phyloP scores from a whole-genome alignment of 495 filamentous ascomycete genomes.

The Penicillium cataractarum region DNA sequence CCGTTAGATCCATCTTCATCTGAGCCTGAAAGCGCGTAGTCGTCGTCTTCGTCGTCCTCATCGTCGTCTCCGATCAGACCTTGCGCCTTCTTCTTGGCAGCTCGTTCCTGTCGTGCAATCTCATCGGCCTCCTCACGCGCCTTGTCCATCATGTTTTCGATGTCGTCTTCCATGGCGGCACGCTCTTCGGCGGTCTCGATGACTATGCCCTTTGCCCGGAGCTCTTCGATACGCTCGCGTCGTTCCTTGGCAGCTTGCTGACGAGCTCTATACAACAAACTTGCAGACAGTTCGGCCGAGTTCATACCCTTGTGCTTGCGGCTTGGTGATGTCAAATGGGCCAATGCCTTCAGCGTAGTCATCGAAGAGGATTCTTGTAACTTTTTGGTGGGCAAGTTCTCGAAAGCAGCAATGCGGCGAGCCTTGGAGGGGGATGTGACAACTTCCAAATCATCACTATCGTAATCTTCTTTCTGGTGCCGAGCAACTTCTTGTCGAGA shows the following conservation, averaged over 20 bases:
- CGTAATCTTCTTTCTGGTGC: slow-evolving; percentile 57
- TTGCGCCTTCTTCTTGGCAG: slow-evolving; percentile 61
- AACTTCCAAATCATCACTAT: slow-evolving; percentile 72
- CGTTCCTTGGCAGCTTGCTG: slow-evolving; percentile 79
- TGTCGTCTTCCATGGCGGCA: slow-evolving; percentile 73
- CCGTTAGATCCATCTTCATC: slow-evolving; percentile 49
- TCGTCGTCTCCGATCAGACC: slow-evolving; percentile 60
- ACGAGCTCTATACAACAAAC: slow-evolving; percentile 68
- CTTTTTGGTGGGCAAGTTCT: slow-evolving; percentile 63
- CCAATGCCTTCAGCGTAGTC: slow-evolving; percentile 69
- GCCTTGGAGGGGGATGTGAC: slow-evolving; percentile 50
- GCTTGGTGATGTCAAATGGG: slow-evolving; percentile 69
- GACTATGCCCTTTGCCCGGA: slow-evolving; percentile 76
- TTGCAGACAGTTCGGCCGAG: slow-evolving; percentile 66
- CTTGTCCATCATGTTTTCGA: slow-evolving; percentile 85
- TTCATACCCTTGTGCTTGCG: slow-evolving; percentile 63
- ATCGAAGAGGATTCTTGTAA: slow-evolving; percentile 66
- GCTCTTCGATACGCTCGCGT: slow-evolving; percentile 74
- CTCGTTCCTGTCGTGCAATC: slow-evolving; percentile 75
- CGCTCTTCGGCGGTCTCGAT: slow-evolving; percentile 88
- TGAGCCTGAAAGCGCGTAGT: slow-evolving; percentile 57
- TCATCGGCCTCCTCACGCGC: slow-evolving; percentile 79
- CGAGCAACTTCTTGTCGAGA: slow-evolving; percentile 43
- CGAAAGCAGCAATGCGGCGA: slow-evolving; percentile 62
- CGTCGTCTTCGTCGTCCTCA: slow-evolving; percentile 63